These are phyloP conservation scores for Endocalyx cinctus DNA, from an alignment of 2,329 filamentous ascomycete genomes.

Conservation along the genomic window DNA sequence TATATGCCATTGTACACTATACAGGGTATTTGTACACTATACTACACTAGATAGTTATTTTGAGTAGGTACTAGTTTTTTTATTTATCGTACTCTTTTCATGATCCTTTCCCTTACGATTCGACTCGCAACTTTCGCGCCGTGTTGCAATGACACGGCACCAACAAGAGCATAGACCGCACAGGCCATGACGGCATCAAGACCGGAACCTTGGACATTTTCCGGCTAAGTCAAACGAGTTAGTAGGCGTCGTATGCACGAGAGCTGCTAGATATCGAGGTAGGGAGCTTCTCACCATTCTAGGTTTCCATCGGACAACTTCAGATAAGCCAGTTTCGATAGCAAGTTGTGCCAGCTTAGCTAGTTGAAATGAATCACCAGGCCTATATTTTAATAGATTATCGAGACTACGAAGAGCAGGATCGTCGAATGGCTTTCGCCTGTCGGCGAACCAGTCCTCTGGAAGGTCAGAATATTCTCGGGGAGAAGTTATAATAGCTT, in stretches of 20 bases:
- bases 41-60: too few relatives aligned
- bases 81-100: slow-evolving; percentile 38
- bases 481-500: slow-evolving; percentile 57
- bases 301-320: slow-evolving; percentile 85
- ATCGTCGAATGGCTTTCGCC: slow-evolving; percentile 64
- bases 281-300: slow-evolving; percentile 56
- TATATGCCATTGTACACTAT: slow-evolving; percentile 17
- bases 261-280: neutral
- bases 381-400: slow-evolving; percentile 60
- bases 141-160: slow-evolving; percentile 83
- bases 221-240: slow-evolving; percentile 37
- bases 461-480: slow-evolving; percentile 19
- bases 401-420: slow-evolving; percentile 67
- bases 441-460: slow-evolving; percentile 40
- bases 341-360: slow-evolving; percentile 65
- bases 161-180: slow-evolving; percentile 78
- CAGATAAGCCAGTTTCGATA: slow-evolving; percentile 62
- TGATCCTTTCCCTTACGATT: slow-evolving; percentile 71
- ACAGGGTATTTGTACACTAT: slow-evolving; percentile 21
- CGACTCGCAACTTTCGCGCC: slow-evolving; percentile 73
- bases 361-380: slow-evolving; percentile 59
- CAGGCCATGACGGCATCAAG: slow-evolving; percentile 69
- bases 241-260: slow-evolving; percentile 9
- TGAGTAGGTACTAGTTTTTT: too few relatives aligned
- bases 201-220: slow-evolving; percentile 69